A percentile compares a stretch with the other conserved stretches of the same genome.
Conservation (phyloP, 768 basidiomycete genomes). For the Xerocomellus intermedius region DNA sequence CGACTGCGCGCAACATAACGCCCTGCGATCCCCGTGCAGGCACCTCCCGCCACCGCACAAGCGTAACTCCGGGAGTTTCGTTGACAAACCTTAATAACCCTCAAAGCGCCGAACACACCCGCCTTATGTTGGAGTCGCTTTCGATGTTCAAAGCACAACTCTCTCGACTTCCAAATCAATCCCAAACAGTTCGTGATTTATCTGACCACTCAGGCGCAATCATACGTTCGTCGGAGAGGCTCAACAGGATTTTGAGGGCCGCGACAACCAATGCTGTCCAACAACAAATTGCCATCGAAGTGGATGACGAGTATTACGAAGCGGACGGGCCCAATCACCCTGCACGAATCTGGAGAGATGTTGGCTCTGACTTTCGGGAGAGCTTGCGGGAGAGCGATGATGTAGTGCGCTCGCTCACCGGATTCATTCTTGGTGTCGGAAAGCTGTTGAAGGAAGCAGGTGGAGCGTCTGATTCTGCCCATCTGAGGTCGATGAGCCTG, state of each 20-base stretch:
- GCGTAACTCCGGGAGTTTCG: conserved; percentile 17
- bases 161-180: conserved; percentile 49
- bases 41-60: conserved; percentile 13
- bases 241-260: conserved; percentile 59
- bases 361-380: conserved; percentile 74
- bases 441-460: conserved; percentile 60
- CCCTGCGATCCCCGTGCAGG: conserved; percentile 17
- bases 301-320: conserved; percentile 44
- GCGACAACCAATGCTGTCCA: conserved; percentile 63
- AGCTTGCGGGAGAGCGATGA: conserved; percentile 73
- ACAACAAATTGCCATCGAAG: conserved; percentile 73
- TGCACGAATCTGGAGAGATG: conserved; percentile 62
- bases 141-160: conserved; percentile 68
- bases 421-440: conserved; percentile 73
- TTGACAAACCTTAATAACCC: conserved; percentile 10
- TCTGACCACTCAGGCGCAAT: conserved; percentile 60
- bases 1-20: conserved; percentile 6
- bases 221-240: conserved; percentile 61
- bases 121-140: conserved; percentile 69
- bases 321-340: conserved; percentile 35
- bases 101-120: conserved; percentile 54
- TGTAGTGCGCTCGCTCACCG: conserved; percentile 72
- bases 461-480: conserved; percentile 32
- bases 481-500: conserved; percentile 52
- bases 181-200: conserved; percentile 50